These are phyloP conservation scores for Debaryomyces castellii DNA, from an alignment of 805 yeast species.

Conservation along the genomic window DNA sequence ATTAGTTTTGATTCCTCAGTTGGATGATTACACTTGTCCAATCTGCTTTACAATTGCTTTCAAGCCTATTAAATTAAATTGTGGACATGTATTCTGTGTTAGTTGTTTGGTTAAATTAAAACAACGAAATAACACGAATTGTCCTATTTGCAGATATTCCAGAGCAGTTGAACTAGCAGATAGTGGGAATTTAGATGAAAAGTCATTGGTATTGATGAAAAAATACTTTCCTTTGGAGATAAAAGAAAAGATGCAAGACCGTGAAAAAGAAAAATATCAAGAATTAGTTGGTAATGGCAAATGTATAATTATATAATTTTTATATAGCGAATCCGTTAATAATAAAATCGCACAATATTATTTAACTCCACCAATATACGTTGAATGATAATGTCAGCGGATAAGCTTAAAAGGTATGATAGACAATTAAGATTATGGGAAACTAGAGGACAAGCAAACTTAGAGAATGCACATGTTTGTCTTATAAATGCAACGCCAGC, in stretches of 20 bases:
- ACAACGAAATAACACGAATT: constrained; percentile 53
- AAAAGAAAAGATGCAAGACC: constrained; percentile 57
- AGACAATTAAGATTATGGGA: constrained; percentile 92
- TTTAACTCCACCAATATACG: background rate
- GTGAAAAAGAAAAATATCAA: constrained; percentile 39
- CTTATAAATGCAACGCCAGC: constrained; percentile 57
- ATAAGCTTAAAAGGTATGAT: constrained; percentile 62
- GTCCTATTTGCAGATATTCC: constrained; percentile 65
- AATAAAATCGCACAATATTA: background rate
- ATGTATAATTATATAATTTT: constrained; percentile 11
- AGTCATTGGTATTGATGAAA: constrained; percentile 53
- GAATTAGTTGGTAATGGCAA: constrained; percentile 23
- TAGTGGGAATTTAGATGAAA: constrained; percentile 56
- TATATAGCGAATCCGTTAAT: background rate
- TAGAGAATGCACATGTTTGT: constrained; percentile 60
- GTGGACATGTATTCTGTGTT: constrained; percentile 72
- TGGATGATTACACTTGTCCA: constrained; percentile 76
- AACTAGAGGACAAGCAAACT: constrained; percentile 61
- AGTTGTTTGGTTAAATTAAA: constrained; percentile 70
- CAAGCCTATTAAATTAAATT: constrained; percentile 64
- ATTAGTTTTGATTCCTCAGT: constrained; percentile 62
- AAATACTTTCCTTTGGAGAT: constrained; percentile 66
- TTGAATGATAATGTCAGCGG: constrained; percentile 16
- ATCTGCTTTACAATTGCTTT: constrained; percentile 69
- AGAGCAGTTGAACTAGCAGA: constrained; percentile 58